phyloP scores from a whole-genome alignment of 192 early-diverging fungal species.

The Podila minutissima region DNA sequence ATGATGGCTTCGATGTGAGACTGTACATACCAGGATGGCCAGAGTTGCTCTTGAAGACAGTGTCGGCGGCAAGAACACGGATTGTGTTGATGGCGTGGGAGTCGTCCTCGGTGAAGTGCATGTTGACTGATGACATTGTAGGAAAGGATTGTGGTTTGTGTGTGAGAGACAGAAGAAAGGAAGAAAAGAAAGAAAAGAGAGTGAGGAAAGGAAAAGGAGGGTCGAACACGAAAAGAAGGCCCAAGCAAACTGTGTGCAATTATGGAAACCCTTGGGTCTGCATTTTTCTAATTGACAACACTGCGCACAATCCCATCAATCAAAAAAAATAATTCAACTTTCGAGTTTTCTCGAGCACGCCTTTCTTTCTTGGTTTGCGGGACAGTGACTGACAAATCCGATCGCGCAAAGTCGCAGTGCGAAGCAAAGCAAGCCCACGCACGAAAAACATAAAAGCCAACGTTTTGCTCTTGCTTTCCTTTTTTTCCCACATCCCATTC shows the following conservation, averaged over 20 bases:
- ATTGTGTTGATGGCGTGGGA: constrained; percentile 83
- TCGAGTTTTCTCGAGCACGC: no score
- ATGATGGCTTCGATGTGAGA: not conserved
- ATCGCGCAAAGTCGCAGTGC: not conserved
- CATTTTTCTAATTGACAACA: no score
- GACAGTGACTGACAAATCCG: constrained; percentile 42
- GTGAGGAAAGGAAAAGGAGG: constrained; percentile 3
- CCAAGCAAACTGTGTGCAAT: no score
- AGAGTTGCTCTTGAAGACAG: constrained; percentile 87
- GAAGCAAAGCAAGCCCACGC: not conserved
- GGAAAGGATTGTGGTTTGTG: not conserved
- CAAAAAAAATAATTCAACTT: no score
- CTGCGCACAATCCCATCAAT: no score
- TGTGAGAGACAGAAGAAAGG: not conserved
- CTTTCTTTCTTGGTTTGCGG: no score
- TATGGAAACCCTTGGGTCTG: no score
- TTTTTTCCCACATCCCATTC: constrained; percentile 2
- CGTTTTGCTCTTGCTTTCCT: not conserved
- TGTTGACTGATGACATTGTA: not conserved
- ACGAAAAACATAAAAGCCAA: not conserved
- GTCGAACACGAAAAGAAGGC: no score
- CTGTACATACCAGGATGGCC: constrained; percentile 86
- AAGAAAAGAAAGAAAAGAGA: not conserved
- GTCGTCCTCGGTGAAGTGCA: constrained; percentile 36
- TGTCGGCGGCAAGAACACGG: constrained; percentile 89